A percentile compares a stretch with the other conserved stretches of the same genome.
Conservation (phyloP, 2,329 filamentous ascomycete species). For the Colletotrichum sp. region DNA sequence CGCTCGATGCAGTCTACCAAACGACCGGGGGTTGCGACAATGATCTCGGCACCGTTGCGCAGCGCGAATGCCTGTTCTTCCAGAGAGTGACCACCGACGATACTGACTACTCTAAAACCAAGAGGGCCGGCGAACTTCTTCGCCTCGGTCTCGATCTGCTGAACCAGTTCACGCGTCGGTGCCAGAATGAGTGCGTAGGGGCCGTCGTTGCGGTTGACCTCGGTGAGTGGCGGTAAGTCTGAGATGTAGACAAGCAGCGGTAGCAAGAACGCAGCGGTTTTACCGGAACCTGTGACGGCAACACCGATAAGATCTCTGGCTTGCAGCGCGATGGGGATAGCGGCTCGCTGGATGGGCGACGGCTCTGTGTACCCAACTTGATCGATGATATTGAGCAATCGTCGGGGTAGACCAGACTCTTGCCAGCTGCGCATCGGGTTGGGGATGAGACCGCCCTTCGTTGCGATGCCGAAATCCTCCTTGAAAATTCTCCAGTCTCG, state of each 20-base stretch:
- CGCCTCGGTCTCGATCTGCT: constrained; percentile 95
- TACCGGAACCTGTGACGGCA: constrained; percentile 96
- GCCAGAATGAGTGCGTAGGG: constrained; percentile 97
- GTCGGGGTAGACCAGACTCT: constrained; percentile 80
- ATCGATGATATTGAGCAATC: constrained; percentile 81
- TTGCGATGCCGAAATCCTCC: constrained; percentile 96
- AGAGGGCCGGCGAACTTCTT: constrained; percentile 90
- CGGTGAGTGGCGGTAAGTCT: constrained; percentile 82
- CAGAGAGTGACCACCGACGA: constrained; percentile 95
- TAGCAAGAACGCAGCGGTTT: constrained; percentile 93
- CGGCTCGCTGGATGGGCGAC: constrained; percentile 88
- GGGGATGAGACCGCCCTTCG: constrained; percentile 89
- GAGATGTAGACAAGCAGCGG: constrained; percentile 95
- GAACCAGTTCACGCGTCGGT: constrained; percentile 94
- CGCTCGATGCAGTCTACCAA: constrained; percentile 97
- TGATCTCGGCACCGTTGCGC: constrained; percentile 92
- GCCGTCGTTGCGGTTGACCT: constrained; percentile 89
- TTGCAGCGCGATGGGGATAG: constrained; percentile 93
- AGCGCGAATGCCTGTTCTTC: constrained; percentile 93
- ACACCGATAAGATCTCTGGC: constrained; percentile 97
- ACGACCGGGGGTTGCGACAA: constrained; percentile 97
- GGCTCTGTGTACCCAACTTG: constrained; percentile 91
- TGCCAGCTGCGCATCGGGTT: constrained; percentile 96
- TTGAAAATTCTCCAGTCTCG: constrained; percentile 99
- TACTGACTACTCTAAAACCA: constrained; percentile 93